phyloP scores from a whole-genome alignment of 2,329 filamentous ascomycete species.

The Aspergillus vadensis region DNA sequence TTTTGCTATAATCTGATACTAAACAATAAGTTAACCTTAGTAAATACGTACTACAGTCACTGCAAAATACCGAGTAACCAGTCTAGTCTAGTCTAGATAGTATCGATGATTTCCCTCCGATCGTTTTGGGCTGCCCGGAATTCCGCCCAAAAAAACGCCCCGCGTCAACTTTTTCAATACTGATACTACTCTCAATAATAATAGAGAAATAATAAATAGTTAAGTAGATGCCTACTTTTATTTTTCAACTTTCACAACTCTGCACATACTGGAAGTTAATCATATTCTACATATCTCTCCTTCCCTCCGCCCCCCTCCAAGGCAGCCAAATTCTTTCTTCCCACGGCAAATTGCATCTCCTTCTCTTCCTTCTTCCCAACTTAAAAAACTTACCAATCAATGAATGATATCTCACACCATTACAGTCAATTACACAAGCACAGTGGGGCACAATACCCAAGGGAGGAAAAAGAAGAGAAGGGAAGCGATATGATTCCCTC shows the following conservation, averaged over 20 bases:
- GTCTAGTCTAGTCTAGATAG: no score
- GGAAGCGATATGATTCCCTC: neutral
- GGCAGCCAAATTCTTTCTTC: constrained; percentile 13
- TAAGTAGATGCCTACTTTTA: no score
- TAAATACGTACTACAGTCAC: no score
- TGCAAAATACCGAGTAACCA: no score
- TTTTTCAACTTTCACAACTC: no score
- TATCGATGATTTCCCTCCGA: no score
- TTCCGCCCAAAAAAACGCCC: neutral
- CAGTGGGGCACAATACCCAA: neutral
- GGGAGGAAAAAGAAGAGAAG: neutral
- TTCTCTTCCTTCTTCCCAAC: neutral
- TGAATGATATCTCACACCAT: neutral
- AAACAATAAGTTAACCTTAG: no score
- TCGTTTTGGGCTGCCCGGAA: no score
- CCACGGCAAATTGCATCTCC: neutral
- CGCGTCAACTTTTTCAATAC: neutral
- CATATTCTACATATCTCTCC: neutral
- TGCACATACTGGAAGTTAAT: no score
- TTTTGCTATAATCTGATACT: no score
- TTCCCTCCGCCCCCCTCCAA: neutral
- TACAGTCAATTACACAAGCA: constrained; percentile 1
- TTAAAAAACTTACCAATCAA: neutral
- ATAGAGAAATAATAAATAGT: no score
- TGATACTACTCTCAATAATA: no score